Evolutionary conservation across 352 stramenopile species (phyloP).

Genomic region (Globisporangium viniferum): DNA sequence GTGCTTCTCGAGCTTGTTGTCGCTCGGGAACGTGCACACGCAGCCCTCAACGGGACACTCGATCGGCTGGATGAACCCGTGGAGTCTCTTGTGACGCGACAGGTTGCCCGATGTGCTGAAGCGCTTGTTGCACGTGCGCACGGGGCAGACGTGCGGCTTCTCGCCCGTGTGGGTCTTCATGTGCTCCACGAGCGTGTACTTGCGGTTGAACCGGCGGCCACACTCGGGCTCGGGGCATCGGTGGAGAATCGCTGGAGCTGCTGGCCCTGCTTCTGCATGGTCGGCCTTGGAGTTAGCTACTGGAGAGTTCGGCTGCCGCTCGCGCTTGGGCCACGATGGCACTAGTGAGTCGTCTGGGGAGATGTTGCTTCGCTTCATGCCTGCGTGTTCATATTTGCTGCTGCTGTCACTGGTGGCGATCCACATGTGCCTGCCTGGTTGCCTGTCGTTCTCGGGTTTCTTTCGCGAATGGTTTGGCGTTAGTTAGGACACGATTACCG

Average conservation of each 20-base stretch:
- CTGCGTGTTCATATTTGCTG: slow-evolving; percentile 12
- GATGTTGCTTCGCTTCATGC: slow-evolving; percentile 11
- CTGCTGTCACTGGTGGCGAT: not conserved
- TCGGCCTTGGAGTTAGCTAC: not conserved
- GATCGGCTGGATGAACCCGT: slow-evolving; percentile 39
- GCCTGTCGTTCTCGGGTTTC: not conserved
- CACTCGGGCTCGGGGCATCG: slow-evolving; percentile 27
- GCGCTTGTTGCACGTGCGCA: slow-evolving; percentile 40
- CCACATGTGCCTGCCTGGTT: not conserved
- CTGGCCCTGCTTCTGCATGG: not conserved
- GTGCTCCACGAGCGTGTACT: slow-evolving; percentile 53
- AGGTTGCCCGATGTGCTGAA: slow-evolving; percentile 58
- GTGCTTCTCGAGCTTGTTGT: slow-evolving; percentile 47
- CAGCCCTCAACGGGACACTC: slow-evolving; percentile 32
- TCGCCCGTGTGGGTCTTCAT: slow-evolving; percentile 61
- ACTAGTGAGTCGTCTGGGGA: not conserved
- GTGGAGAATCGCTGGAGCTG: slow-evolving; percentile 11
- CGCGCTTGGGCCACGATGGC: not conserved
- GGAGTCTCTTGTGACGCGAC: slow-evolving; percentile 46
- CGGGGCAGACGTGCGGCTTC: slow-evolving; percentile 46
- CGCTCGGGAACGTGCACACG: slow-evolving; percentile 36
- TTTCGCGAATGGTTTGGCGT: slow-evolving; percentile 4
- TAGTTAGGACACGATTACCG: not conserved
- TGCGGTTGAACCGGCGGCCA: slow-evolving; percentile 35
- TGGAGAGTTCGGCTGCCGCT: not conserved